Percentiles rank a stretch among this genome's conserved stretches.
phyloP scores from a whole-genome alignment of 345 rosid species.

The Brassica cretica region DNA sequence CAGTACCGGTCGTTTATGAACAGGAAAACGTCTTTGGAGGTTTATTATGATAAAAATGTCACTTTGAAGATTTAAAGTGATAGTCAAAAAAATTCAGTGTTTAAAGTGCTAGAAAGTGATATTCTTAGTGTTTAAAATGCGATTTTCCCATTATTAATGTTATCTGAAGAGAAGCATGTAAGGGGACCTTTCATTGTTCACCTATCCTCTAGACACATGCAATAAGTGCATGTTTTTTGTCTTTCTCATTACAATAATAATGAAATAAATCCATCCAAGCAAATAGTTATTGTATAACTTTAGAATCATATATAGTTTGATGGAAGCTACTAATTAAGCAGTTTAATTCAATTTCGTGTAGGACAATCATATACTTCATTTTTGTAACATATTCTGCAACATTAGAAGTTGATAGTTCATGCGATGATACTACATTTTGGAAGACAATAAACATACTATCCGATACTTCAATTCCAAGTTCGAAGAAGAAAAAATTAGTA shows the following conservation, averaged over 20 bases:
- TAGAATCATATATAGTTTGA: background rate
- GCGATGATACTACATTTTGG: background rate
- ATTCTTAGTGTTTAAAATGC: too few relatives aligned
- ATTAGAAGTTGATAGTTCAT: background rate
- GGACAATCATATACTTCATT: background rate
- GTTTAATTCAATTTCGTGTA: too few relatives aligned
- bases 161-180: constrained; percentile 40
- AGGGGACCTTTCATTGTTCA: constrained; percentile 37
- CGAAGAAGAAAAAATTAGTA: background rate
- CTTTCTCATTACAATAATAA: constrained; percentile 19
- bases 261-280: background rate
- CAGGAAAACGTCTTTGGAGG: too few relatives aligned
- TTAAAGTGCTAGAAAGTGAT: too few relatives aligned
- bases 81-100: too few relatives aligned
- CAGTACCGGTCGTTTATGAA: too few relatives aligned
- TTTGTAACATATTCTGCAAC: background rate
- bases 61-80: too few relatives aligned
- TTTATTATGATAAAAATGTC: too few relatives aligned
- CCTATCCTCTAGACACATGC: constrained; percentile 36
- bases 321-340: too few relatives aligned
- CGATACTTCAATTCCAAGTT: background rate
- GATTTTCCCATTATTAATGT: constrained; percentile 18
- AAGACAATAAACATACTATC: background rate
- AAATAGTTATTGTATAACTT: background rate
- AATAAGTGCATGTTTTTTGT: constrained; percentile 37